Evolutionary conservation across 2,329 filamentous ascomycete species (phyloP).

Genomic region (Aspergillus pseudonomiae): DNA sequence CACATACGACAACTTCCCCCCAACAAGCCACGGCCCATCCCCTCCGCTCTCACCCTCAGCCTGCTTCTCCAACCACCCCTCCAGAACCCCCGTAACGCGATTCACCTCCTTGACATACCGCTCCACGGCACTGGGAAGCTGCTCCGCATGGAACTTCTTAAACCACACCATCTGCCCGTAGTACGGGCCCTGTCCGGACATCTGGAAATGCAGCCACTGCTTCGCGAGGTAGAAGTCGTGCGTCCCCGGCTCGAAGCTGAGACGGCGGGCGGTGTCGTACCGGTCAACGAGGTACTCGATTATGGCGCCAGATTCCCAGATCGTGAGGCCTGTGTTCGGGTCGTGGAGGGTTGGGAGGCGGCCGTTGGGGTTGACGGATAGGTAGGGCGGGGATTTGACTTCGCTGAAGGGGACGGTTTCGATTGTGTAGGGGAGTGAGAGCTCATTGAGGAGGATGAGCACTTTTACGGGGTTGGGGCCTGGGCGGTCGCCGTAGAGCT

Average conservation of each 20-base stretch:
- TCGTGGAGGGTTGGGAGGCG: conserved; percentile 40
- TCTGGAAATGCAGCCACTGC: conserved; percentile 52
- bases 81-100: conserved; percentile 51
- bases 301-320: conserved; percentile 37
- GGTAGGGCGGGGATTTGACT: conserved; percentile 45
- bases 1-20: conserved; percentile 46
- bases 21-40: conserved; percentile 42
- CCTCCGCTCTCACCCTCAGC: conserved; percentile 32
- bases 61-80: conserved; percentile 24
- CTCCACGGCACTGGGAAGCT: conserved; percentile 49
- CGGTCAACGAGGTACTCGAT: conserved; percentile 36
- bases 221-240: conserved; percentile 40
- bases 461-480: conserved; percentile 38
- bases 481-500: background rate
- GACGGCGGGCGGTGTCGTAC: conserved; percentile 49
- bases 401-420: conserved; percentile 45
- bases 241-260: conserved; percentile 42
- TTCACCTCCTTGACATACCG: conserved; percentile 53
- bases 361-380: conserved; percentile 32
- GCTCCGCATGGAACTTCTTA: conserved; percentile 41
- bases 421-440: conserved; percentile 9
- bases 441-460: conserved; percentile 48
- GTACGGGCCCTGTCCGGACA: conserved; percentile 36
- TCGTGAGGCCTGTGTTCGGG: conserved; percentile 48
- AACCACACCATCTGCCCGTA: conserved; percentile 49